Evolutionary conservation across 768 basidiomycete species (phyloP).

Genomic region (Russula abietina): DNA sequence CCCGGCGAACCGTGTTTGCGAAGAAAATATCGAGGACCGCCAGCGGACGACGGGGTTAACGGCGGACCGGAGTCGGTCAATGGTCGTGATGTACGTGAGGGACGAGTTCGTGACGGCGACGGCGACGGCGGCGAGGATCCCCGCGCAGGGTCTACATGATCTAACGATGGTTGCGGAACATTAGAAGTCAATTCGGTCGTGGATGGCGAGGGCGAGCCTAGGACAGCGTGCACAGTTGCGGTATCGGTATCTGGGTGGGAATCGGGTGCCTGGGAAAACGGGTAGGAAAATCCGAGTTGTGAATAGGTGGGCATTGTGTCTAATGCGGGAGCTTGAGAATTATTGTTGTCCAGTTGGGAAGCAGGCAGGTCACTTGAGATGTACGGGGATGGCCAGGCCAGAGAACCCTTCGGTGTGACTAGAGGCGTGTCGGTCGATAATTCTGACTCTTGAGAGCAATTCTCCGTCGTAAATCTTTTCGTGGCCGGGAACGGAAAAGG

Average conservation of each 20-base stretch:
- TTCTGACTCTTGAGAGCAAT: conserved; percentile 41
- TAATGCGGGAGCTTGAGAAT: conserved; percentile 28
- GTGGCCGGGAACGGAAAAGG: conserved; percentile 10
- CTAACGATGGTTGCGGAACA: neutral
- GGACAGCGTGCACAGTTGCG: neutral
- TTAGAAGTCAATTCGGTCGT: neutral
- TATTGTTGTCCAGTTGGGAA: conserved; percentile 36
- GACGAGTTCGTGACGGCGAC: conserved; percentile 3
- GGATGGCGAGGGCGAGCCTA: neutral
- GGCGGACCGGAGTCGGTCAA: neutral
- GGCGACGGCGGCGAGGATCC: neutral
- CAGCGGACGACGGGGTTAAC: neutral
- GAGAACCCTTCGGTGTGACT: conserved; percentile 51
- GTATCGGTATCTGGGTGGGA: neutral
- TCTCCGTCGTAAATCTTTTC: conserved; percentile 1
- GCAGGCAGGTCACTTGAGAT: conserved; percentile 32
- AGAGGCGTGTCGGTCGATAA: conserved; percentile 46
- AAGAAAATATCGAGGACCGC: too few species aligned
- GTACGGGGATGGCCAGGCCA: conserved; percentile 35
- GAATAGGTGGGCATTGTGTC: conserved; percentile 33
- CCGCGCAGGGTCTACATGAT: neutral
- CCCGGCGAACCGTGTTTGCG: too few species aligned
- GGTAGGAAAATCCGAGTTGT: conserved; percentile 33
- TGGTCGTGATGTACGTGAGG: conserved; percentile 1
- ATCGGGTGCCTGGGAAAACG: conserved; percentile 15